Base-by-base conservation (phyloP, 768 basidiomycete species). In the Gyrodon lividus region DNA sequence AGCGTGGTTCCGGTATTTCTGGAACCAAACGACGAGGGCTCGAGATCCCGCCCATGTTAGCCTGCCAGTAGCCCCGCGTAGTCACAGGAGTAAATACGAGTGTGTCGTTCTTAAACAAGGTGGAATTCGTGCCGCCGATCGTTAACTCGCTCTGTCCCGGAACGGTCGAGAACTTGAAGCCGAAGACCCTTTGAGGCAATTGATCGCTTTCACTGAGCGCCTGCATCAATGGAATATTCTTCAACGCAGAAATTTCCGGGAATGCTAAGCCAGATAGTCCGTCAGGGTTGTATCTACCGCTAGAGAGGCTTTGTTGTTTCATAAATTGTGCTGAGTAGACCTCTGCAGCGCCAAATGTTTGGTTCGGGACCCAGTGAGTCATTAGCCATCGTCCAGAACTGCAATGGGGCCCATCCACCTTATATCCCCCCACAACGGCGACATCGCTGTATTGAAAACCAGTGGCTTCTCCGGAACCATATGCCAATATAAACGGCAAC, bases 91-190 rank as follows among this genome's bases (percentile, higher is more conserved):
- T 39, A 33, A 64, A 71, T 7, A 72, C 73, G 59, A 82, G 70
- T 1, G 55, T 59, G 61, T 82, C 65, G 8, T 64, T 63, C 42
- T 80, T 80, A 48, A 80, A 82, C 26, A 83, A 61, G 56, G 70
- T 69, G 6, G 80, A 61, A 62, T 80, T 72, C 14, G 72, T 70
- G 7, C 69, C 71, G 9, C 64, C 64, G 12, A 66, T 35, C 12
- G 22, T 46, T 50, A 64, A 5, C 22, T 56, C 44, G 44, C 64
- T 64, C 34, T 37, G 17, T 30, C 52, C 58, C 28, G 41, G n/a
- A 9, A 43, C 47, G 3, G 60, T 51, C 28, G 71, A 66, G 14
- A 83, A 61, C 65, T 75, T 77, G 65, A 84, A 78, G 24, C 74
- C 69, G 59, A 82, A 77, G 50, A 67, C 62, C 2, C 22, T 34